A percentile compares a stretch with the other conserved stretches of the same genome.
Evolutionary conservation across 192 early-diverging fungal genomes (phyloP).

Genomic region (Coemansia sp.): DNA sequence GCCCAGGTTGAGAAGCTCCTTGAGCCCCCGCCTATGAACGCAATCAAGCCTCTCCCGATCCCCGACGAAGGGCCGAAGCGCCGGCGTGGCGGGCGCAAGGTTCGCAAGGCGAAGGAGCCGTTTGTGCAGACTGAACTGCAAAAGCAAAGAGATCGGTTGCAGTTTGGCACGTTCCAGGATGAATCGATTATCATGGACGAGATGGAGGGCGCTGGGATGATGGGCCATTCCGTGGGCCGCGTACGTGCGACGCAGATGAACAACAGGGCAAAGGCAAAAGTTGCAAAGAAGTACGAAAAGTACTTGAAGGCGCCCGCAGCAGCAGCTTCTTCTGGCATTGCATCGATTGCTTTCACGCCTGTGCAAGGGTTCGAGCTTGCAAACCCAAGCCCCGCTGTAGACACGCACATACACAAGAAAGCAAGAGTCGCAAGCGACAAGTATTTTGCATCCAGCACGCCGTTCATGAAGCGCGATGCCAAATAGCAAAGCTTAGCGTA

Average conservation of each 20-base stretch:
- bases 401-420: constrained; percentile 52
- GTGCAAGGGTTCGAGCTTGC: constrained; percentile 93
- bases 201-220: constrained; percentile 86
- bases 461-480: constrained; percentile 52
- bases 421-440: constrained; percentile 68
- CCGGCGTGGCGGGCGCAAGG: constrained; percentile 87
- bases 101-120: constrained; percentile 79
- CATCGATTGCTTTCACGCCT: constrained; percentile 92
- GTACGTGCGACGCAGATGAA: constrained; percentile 73
- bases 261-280: constrained; percentile 69
- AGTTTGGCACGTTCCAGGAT: constrained; percentile 90
- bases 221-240: constrained; percentile 77
- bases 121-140: constrained; percentile 85
- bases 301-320: constrained; percentile 50
- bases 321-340: constrained; percentile 72
- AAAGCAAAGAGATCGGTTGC: constrained; percentile 87
- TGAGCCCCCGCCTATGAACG: constrained; percentile 84
- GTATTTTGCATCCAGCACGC: constrained; percentile 76
- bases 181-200: constrained; percentile 84
- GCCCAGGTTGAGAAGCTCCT: constrained; percentile 84
- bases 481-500: not conserved
- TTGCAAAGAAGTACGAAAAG: constrained; percentile 61
- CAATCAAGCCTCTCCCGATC: constrained; percentile 86
- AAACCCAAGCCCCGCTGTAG: constrained; percentile 68
- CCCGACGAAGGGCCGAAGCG: constrained; percentile 92